Evolutionary conservation across 164 flowering plant genomes (phyloP).

Genomic region (Cinnamomum chago): DNA sequence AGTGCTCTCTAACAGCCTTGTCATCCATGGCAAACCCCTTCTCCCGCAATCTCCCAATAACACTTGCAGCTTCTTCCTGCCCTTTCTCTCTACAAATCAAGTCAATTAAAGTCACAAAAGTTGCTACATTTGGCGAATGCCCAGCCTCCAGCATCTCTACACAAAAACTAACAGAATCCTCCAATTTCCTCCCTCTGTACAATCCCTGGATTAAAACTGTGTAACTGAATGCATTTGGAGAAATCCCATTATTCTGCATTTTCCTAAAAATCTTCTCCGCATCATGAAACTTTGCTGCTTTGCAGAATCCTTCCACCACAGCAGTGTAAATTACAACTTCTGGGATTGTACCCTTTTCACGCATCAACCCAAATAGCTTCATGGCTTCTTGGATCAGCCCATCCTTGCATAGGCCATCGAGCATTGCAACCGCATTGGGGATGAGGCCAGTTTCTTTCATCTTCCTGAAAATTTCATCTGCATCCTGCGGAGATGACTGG

Average conservation of each 20-base stretch:
- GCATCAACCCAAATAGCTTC: constrained; percentile 87
- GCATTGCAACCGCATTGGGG: constrained; percentile 97
- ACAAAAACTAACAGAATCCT: constrained; percentile 57
- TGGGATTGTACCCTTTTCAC: constrained; percentile 73
- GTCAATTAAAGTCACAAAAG: constrained; percentile 64
- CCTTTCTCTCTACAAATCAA: constrained; percentile 56
- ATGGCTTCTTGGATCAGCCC: constrained; percentile 88
- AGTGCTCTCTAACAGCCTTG: constrained; percentile 61
- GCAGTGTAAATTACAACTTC: constrained; percentile 96
- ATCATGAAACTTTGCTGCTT: constrained; percentile 71
- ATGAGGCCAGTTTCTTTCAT: constrained; percentile 90
- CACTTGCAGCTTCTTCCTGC: constrained; percentile 51
- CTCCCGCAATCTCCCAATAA: constrained; percentile 39
- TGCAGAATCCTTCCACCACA: constrained; percentile 91
- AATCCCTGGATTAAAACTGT: constrained; percentile 62
- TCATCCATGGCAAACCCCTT: constrained; percentile 63
- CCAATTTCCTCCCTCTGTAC: constrained; percentile 41
- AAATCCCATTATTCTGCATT: constrained; percentile 70
- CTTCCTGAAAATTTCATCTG: constrained; percentile 75
- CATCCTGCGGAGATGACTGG: constrained; percentile 33
- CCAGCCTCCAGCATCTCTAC: constrained; percentile 86
- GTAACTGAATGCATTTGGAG: constrained; percentile 79
- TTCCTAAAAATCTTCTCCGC: constrained; percentile 81
- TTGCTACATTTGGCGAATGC: constrained; percentile 65
- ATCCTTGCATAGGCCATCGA: constrained; percentile 93